phyloP scores from a whole-genome alignment of 2,329 filamentous ascomycete genomes.

The Claviceps sp. region DNA sequence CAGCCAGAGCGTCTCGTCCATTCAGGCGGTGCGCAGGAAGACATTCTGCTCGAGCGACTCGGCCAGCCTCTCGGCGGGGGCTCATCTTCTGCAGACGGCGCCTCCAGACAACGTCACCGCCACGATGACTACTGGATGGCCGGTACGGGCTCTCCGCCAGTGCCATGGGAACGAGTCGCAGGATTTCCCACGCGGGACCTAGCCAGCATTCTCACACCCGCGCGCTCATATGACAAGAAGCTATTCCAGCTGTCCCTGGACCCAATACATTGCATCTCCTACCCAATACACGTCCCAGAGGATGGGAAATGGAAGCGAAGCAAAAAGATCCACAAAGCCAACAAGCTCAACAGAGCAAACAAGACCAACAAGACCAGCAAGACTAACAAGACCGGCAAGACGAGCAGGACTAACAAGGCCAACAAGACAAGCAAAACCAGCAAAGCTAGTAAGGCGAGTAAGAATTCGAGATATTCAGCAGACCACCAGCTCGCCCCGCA shows the following conservation, averaged over 20 bases:
- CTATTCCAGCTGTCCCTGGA: slow-evolving; percentile 74
- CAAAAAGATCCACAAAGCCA: slow-evolving; percentile 23
- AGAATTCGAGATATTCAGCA: slow-evolving; percentile 20
- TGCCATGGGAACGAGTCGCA: slow-evolving; percentile 60
- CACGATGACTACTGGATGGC: slow-evolving; percentile 43
- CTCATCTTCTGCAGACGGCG: slow-evolving; percentile 19
- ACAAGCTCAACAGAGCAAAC: neutral
- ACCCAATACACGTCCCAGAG: slow-evolving; percentile 69
- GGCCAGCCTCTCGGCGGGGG: slow-evolving; percentile 22
- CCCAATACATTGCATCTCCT: slow-evolving; percentile 66
- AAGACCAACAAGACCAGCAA: slow-evolving; percentile 32
- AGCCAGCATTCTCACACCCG: slow-evolving; percentile 67
- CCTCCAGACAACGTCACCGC: slow-evolving; percentile 32
- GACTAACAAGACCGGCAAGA: slow-evolving; percentile 19
- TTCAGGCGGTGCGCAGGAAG: slow-evolving; percentile 26
- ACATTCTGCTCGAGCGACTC: slow-evolving; percentile 34
- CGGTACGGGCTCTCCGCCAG: slow-evolving; percentile 42
- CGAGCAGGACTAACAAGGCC: neutral
- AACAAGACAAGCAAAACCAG: slow-evolving; percentile 15
- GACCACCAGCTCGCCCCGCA: slow-evolving; percentile 15
- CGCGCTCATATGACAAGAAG: slow-evolving; percentile 63
- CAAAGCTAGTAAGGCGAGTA: slow-evolving; percentile 30
- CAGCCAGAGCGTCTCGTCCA: slow-evolving; percentile 19
- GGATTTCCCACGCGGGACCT: slow-evolving; percentile 65
- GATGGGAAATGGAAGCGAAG: slow-evolving; percentile 66